These are phyloP conservation scores for Chloranthus sessilifolius DNA, from an alignment of 164 flowering plant genomes.

Conservation along the genomic window DNA sequence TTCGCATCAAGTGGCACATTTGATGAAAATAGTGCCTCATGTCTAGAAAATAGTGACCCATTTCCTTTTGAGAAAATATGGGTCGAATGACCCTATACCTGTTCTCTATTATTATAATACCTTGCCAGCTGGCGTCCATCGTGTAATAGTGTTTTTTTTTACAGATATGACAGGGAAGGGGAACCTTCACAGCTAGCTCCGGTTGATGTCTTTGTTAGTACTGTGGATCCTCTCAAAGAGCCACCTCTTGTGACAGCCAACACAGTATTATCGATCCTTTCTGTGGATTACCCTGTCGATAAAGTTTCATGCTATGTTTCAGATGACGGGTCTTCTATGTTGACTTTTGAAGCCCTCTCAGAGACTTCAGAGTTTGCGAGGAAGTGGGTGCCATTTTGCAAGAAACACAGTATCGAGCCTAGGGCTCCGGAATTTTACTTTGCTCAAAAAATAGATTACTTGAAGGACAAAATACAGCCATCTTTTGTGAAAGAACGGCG, in stretches of 20 bases:
- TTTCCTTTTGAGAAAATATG: too few relatives aligned
- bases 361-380: slow-evolving; percentile 89
- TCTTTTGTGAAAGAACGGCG: slow-evolving; percentile 87
- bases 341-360: slow-evolving; percentile 80
- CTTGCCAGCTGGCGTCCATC: too few relatives aligned
- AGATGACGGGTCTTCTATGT: slow-evolving; percentile 91
- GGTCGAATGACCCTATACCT: too few relatives aligned
- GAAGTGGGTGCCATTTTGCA: slow-evolving; percentile 95
- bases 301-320: slow-evolving; percentile 93
- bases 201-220: slow-evolving; percentile 84
- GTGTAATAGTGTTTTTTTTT: too few relatives aligned
- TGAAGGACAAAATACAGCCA: slow-evolving; percentile 84
- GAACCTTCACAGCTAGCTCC: slow-evolving; percentile 86
- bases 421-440: slow-evolving; percentile 92
- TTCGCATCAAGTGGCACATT: too few relatives aligned
- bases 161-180: slow-evolving; percentile 81
- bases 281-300: slow-evolving; percentile 94
- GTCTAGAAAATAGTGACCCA: too few relatives aligned
- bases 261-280: slow-evolving; percentile 82
- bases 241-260: slow-evolving; percentile 89
- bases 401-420: slow-evolving; percentile 79
- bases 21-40: too few relatives aligned
- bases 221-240: slow-evolving; percentile 92
- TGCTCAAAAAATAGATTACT: slow-evolving; percentile 75
- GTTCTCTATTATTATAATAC: too few relatives aligned